Percentiles rank a stretch among this genome's conserved stretches.
Conservation (phyloP, 2,329 filamentous ascomycete genomes). For the Colletotrichum sp. region DNA sequence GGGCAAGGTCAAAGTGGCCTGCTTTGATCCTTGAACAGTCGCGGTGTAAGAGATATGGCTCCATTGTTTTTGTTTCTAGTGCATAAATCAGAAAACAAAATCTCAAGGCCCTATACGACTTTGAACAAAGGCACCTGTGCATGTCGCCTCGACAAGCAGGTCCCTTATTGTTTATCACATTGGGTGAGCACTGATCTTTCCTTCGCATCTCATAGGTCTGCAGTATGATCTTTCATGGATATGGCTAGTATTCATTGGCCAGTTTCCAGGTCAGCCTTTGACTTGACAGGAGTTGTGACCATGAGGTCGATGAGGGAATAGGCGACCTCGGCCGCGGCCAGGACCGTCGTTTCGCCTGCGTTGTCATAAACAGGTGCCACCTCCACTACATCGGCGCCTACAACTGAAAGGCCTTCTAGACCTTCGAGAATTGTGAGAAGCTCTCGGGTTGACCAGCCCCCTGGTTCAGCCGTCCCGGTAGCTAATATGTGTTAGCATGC, state of each 20-base stretch:
- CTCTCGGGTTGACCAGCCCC: conserved; percentile 81
- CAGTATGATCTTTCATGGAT: neutral
- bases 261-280: neutral
- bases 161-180: neutral
- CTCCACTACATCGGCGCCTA: conserved; percentile 82
- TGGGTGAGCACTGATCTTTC: neutral
- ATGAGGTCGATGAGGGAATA: conserved; percentile 74
- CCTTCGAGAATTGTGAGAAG: conserved; percentile 76
- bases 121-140: neutral
- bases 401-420: conserved; percentile 72
- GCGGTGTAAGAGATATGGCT: neutral
- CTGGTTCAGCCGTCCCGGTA: conserved; percentile 80
- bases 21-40: neutral
- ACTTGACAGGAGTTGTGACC: conserved; percentile 46
- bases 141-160: neutral
- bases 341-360: conserved; percentile 71
- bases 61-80: neutral
- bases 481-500: conserved; percentile 38
- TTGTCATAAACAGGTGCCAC: conserved; percentile 81
- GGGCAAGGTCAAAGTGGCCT: neutral
- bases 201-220: neutral
- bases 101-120: neutral
- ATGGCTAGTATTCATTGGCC: neutral
- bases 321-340: conserved; percentile 75
- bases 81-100: neutral